Evolutionary conservation across 805 yeast species (phyloP).

Genomic region (Yamadazyma scolyti): DNA sequence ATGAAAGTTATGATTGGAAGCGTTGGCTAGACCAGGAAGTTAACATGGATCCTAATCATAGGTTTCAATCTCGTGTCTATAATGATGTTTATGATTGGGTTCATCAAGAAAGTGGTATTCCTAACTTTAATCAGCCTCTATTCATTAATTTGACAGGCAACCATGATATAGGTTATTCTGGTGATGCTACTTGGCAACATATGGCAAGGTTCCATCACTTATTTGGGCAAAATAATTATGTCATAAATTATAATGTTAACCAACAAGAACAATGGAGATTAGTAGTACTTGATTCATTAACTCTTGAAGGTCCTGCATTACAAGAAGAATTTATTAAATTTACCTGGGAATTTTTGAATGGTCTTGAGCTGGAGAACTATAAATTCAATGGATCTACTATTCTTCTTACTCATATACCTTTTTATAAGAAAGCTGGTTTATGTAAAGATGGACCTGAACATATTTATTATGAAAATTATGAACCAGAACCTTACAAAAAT

Average conservation of each 20-base stretch:
- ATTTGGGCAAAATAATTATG: constrained; percentile 85
- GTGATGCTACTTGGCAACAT: constrained; percentile 91
- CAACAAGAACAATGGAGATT: constrained; percentile 77
- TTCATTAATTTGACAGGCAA: constrained; percentile 88
- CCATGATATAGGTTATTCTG: constrained; percentile 93
- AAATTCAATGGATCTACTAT: constrained; percentile 74
- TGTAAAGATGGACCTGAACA: constrained; percentile 83
- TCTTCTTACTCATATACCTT: constrained; percentile 84
- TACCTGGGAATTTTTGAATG: constrained; percentile 71
- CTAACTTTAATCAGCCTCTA: constrained; percentile 53
- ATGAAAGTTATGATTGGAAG: constrained; percentile 57
- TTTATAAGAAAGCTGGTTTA: constrained; percentile 74
- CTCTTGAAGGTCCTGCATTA: constrained; percentile 86
- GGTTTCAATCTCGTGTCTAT: constrained; percentile 39
- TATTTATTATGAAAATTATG: constrained; percentile 45
- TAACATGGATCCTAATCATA: constrained; percentile 27
- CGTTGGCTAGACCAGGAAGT: constrained; percentile 41
- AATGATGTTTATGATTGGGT: constrained; percentile 69
- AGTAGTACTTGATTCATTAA: constrained; percentile 80
- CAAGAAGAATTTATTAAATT: constrained; percentile 65
- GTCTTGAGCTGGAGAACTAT: constrained; percentile 46
- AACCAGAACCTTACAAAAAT: constrained; percentile 62
- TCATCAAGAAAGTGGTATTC: constrained; percentile 19
- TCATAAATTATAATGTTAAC: constrained; percentile 63
- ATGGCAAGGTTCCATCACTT: constrained; percentile 69